phyloP scores from a whole-genome alignment of 2,329 filamentous ascomycete genomes.

The Cytospora piceae region DNA sequence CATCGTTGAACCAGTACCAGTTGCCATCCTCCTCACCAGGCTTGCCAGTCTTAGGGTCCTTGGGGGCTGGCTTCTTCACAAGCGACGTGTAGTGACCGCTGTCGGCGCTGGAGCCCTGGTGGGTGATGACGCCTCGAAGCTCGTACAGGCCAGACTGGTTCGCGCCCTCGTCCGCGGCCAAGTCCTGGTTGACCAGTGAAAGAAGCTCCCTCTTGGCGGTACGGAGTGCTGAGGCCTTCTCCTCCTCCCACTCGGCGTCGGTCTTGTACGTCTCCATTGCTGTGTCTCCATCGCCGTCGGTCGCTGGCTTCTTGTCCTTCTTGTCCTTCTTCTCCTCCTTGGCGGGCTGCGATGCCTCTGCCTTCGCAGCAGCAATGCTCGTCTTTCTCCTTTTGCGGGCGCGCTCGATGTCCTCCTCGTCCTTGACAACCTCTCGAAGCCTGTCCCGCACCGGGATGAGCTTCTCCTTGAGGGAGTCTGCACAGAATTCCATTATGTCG shows the following conservation, averaged over 20 bases:
- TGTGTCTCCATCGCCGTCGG: slow-evolving; percentile 65
- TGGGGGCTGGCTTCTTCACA: slow-evolving; percentile 82
- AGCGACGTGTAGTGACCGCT: slow-evolving; percentile 98
- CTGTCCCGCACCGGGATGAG: slow-evolving; percentile 94
- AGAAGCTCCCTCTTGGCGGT: slow-evolving; percentile 87
- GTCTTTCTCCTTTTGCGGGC: slow-evolving; percentile 89
- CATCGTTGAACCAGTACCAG: slow-evolving; percentile 99
- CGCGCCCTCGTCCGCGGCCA: slow-evolving; percentile 76
- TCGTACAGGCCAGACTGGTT: slow-evolving; percentile 97
- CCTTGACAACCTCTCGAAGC: slow-evolving; percentile 92
- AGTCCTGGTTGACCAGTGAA: slow-evolving; percentile 72
- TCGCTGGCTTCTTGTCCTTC: slow-evolving; percentile 43
- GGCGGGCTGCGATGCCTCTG: slow-evolving; percentile 16
- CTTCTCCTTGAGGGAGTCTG: slow-evolving; percentile 80
- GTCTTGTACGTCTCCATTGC: slow-evolving; percentile 88
- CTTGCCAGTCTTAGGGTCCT: slow-evolving; percentile 78
- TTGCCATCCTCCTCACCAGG: slow-evolving; percentile 83
- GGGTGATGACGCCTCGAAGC: slow-evolving; percentile 89
- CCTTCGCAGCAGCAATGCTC: slow-evolving; percentile 40
- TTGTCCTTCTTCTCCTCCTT: slow-evolving; percentile 53
- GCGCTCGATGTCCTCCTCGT: slow-evolving; percentile 90
- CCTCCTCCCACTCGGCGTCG: slow-evolving; percentile 88
- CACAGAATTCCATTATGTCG: slow-evolving; percentile 93
- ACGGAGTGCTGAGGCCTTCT: slow-evolving; percentile 75
- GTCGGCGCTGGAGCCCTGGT: slow-evolving; percentile 95